These are phyloP conservation scores for Saccharomycopsis guyanensis DNA, from an alignment of 805 yeast species.

Conservation along the genomic window DNA sequence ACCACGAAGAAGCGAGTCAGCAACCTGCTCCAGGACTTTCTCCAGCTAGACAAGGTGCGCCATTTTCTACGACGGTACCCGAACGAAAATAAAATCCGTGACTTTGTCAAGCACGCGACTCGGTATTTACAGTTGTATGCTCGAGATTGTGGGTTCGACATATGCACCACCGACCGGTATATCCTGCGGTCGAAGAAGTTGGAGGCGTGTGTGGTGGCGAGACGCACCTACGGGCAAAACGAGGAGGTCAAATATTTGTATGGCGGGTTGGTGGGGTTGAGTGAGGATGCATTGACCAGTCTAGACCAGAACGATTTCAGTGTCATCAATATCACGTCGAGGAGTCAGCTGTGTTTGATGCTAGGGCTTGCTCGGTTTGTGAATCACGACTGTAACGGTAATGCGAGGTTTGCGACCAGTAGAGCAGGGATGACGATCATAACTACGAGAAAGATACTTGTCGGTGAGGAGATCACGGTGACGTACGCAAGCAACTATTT, in stretches of 20 bases:
- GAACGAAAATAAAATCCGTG: constrained; percentile 22
- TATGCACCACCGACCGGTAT: constrained; percentile 38
- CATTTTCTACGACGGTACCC: constrained; percentile 25
- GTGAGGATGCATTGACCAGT: constrained; percentile 29
- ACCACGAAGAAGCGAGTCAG: constrained; percentile 15
- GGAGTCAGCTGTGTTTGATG: constrained; percentile 33
- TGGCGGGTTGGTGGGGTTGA: constrained; percentile 33
- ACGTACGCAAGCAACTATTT: constrained; percentile 36
- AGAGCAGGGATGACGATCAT: constrained; percentile 28
- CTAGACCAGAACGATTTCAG: constrained; percentile 36
- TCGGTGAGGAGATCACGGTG: constrained; percentile 44
- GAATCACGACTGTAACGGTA: constrained; percentile 41
- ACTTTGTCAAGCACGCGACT: constrained; percentile 31
- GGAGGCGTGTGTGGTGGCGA: constrained; percentile 34
- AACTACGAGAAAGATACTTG: constrained; percentile 29
- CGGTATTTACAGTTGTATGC: constrained; percentile 32
- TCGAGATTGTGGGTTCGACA: constrained; percentile 34
- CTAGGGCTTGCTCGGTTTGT: constrained; percentile 42
- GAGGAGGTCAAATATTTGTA: constrained; percentile 30
- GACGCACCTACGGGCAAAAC: constrained; percentile 26
- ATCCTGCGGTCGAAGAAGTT: constrained; percentile 16
- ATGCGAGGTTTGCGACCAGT: constrained; percentile 30
- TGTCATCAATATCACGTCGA: constrained; percentile 32
- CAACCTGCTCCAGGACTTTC: constrained; percentile 26
- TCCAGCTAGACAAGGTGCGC: constrained; percentile 24